A percentile compares a stretch with the other conserved stretches of the same genome.
Evolutionary conservation across 495 filamentous ascomycete genomes (phyloP).

Genomic region (Extremus antarcticus): DNA sequence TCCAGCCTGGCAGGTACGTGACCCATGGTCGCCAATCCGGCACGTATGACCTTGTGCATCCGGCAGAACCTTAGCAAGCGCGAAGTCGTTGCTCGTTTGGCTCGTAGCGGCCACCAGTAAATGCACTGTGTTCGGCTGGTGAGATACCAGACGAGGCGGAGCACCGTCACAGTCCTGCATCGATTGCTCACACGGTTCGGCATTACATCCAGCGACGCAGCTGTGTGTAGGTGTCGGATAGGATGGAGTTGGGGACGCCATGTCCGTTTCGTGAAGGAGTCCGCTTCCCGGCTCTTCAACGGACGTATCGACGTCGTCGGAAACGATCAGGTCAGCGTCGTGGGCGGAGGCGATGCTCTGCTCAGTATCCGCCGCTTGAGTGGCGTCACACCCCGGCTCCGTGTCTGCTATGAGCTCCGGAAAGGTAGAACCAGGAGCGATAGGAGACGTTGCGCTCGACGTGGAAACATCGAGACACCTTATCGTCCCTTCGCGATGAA

Average conservation of each 20-base stretch:
- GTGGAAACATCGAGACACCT: not conserved
- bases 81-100: not conserved
- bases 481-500: not conserved
- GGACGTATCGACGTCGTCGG: not conserved
- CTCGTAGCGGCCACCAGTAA: not conserved
- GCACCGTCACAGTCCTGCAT: not conserved
- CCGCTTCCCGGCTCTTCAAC: not conserved
- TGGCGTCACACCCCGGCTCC: not conserved
- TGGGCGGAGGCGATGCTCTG: not conserved
- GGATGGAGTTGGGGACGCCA: not conserved
- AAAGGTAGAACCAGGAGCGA: not conserved
- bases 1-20: not conserved
- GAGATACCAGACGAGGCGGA: not conserved
- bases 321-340: not conserved
- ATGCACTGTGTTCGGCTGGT: not conserved
- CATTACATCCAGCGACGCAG: not conserved
- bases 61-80: not conserved
- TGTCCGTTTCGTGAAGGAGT: not conserved
- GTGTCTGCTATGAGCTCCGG: not conserved
- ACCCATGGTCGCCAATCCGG: not conserved
- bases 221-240: not conserved
- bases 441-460: not conserved
- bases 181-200: not conserved
- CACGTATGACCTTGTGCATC: not conserved
- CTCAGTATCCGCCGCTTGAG: not conserved